A percentile compares a stretch with the other conserved stretches of the same genome.
Conservation (phyloP, 306 rosid genomes). For the Potentilla sterilis region DNA sequence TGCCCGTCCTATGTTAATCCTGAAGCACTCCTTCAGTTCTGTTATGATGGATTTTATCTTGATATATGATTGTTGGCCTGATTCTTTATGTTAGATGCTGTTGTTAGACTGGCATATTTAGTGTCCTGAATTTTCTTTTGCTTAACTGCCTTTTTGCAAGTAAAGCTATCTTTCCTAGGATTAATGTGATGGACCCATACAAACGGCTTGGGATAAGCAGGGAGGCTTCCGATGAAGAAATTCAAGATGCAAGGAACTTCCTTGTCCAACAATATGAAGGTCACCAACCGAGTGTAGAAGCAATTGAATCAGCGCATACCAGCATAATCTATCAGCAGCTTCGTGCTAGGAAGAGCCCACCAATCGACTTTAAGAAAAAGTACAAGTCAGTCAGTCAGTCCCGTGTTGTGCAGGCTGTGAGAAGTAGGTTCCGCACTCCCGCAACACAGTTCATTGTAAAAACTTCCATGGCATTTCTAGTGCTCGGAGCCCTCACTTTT, state of each 20-base stretch:
- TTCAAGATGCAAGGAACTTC: conserved; percentile 91
- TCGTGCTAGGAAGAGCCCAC: conserved; percentile 76
- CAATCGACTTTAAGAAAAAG: conserved; percentile 80
- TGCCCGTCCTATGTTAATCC: neutral
- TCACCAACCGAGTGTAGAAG: conserved; percentile 88
- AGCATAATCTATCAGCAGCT: conserved; percentile 87
- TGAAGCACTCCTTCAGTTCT: neutral
- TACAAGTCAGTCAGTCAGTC: conserved; percentile 76
- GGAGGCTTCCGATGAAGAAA: conserved; percentile 97
- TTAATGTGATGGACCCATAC: conserved; percentile 83
- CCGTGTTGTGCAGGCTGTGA: conserved; percentile 60
- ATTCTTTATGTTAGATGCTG: neutral
- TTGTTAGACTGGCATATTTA: conserved; percentile 15
- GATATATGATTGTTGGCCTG: neutral
- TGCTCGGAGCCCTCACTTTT: conserved; percentile 73
- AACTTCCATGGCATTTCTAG: conserved; percentile 59
- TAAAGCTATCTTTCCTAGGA: conserved; percentile 88
- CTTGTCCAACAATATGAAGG: conserved; percentile 74
- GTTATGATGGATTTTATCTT: neutral
- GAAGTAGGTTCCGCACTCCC: conserved; percentile 80
- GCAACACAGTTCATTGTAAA: conserved; percentile 69
- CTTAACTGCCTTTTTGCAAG: conserved; percentile 32
- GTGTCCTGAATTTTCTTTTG: conserved; percentile 19
- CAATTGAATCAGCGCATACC: conserved; percentile 94
- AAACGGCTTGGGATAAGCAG: conserved; percentile 91